Conservation (phyloP, 2,329 filamentous ascomycete genomes). For the Waltergamsia citrina region DNA sequence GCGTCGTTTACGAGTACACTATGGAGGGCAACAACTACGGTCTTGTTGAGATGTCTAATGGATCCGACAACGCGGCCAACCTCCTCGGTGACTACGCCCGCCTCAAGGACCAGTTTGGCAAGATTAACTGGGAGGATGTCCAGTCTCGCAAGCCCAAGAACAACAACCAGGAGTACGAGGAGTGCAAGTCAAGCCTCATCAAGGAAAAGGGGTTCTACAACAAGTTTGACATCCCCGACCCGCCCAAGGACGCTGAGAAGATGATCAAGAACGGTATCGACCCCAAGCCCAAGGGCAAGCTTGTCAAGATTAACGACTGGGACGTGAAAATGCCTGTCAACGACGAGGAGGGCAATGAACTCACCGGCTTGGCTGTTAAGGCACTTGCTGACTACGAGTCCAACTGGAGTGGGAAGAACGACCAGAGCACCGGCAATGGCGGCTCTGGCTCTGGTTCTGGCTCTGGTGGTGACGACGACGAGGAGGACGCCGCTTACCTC, state of each 20-base stretch:
- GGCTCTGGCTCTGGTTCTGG: not conserved
- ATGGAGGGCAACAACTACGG: slow-evolving; percentile 60
- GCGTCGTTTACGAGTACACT: slow-evolving; percentile 73
- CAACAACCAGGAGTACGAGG: slow-evolving; percentile 41
- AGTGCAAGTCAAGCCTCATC: slow-evolving; percentile 61
- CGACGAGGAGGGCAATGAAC: slow-evolving; percentile 26
- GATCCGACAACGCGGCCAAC: slow-evolving; percentile 36
- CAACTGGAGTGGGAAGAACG: slow-evolving; percentile 36
- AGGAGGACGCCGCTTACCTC: slow-evolving; percentile 17
- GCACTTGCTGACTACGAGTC: slow-evolving; percentile 31
- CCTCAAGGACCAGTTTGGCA: slow-evolving; percentile 65
- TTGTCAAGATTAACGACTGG: slow-evolving; percentile 60
- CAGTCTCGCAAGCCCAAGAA: slow-evolving; percentile 50
- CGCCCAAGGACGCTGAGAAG: slow-evolving; percentile 57
- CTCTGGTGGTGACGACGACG: slow-evolving; percentile 7
- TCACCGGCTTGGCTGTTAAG: slow-evolving; percentile 37
- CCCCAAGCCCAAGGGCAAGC: slow-evolving; percentile 52
- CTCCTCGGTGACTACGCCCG: slow-evolving; percentile 61
- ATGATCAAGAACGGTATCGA: slow-evolving; percentile 71
- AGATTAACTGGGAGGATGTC: slow-evolving; percentile 62
- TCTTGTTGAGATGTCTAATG: slow-evolving; percentile 51
- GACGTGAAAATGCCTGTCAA: slow-evolving; percentile 38
- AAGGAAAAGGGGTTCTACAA: slow-evolving; percentile 56
- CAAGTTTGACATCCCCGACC: slow-evolving; percentile 68
- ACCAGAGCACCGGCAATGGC: slow-evolving; percentile 5